Percentiles rank a stretch among this genome's conserved stretches.
These are phyloP conservation scores for Colletotrichum graminicola DNA, from an alignment of 2,329 filamentous ascomycete genomes.

Conservation along the genomic window DNA sequence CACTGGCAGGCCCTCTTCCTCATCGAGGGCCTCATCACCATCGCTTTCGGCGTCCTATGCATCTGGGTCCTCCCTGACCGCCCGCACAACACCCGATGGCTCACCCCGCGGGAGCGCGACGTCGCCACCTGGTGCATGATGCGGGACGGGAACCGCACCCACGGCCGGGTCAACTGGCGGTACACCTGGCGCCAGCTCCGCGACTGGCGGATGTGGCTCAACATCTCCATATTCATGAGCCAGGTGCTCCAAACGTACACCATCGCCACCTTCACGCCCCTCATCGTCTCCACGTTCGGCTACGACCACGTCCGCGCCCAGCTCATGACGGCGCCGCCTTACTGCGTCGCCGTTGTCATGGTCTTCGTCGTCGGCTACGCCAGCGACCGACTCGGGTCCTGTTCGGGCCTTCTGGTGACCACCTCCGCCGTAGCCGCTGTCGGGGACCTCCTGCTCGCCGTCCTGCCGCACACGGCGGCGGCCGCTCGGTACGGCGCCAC, in stretches of 20 bases:
- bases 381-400: constrained; percentile 41
- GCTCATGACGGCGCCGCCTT: constrained; percentile 43
- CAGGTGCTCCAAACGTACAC: constrained; percentile 39
- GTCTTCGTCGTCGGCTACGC: constrained; percentile 38
- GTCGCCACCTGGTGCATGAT: constrained; percentile 43
- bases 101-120: constrained; percentile 43
- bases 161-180: constrained; percentile 28
- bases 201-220: constrained; percentile 60
- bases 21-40: constrained; percentile 52
- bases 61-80: constrained; percentile 43
- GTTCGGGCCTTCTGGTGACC: constrained; percentile 38
- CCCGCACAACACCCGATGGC: constrained; percentile 42
- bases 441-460: constrained; percentile 26
- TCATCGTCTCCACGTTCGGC: constrained; percentile 44
- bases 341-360: constrained; percentile 41
- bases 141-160: constrained; percentile 41
- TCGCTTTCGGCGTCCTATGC: constrained; percentile 47
- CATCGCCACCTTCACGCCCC: constrained; percentile 43
- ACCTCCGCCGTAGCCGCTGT: constrained; percentile 38
- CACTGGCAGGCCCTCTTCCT: constrained; percentile 50
- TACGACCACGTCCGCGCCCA: constrained; percentile 43
- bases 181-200: constrained; percentile 43
- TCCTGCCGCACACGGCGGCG: constrained; percentile 22
- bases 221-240: constrained; percentile 58
- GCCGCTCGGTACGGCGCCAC: constrained; percentile 29